Percentiles rank a stretch among this genome's conserved stretches.
Evolutionary conservation across 768 basidiomycete species (phyloP).

Genomic region (Lentinula edodes): DNA sequence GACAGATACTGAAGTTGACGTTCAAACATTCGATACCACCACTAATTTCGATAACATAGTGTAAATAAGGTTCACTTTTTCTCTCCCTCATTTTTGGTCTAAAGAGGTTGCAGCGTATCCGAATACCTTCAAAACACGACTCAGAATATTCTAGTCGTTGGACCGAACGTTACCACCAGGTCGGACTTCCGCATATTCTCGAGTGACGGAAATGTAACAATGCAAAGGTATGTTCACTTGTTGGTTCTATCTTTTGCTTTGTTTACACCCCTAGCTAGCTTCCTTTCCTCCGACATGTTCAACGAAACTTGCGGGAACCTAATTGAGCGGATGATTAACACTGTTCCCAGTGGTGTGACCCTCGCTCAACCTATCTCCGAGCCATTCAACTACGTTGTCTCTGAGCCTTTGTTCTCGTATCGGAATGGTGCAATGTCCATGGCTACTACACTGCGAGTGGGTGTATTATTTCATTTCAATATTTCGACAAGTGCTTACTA

Average conservation of each 20-base stretch:
- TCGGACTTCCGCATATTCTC: slow-evolving; percentile 19
- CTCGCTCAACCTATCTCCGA: slow-evolving; percentile 32
- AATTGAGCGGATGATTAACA: slow-evolving; percentile 41
- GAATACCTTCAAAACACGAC: slow-evolving; percentile 9
- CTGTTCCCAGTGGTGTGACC: slow-evolving; percentile 36
- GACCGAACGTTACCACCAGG: slow-evolving; percentile 12
- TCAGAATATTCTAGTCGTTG: slow-evolving; percentile 13
- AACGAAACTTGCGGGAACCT: slow-evolving; percentile 31
- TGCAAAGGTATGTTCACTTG: slow-evolving; percentile 9
- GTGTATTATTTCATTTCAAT: not conserved
- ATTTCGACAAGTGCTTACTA: no score
- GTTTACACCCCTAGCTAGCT: not conserved
- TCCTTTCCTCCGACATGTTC: slow-evolving; percentile 21
- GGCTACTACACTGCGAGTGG: slow-evolving; percentile 34
- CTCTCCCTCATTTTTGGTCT: not conserved
- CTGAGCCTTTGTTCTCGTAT: slow-evolving; percentile 24
- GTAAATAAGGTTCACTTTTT: not conserved
- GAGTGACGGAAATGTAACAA: slow-evolving; percentile 17
- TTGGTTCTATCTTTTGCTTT: not conserved
- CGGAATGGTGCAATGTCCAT: slow-evolving; percentile 30
- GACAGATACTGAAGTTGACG: not conserved
- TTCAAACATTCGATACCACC: not conserved
- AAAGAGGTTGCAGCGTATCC: slow-evolving; percentile 2
- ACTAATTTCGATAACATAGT: slow-evolving; percentile 3
- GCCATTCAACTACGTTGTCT: slow-evolving; percentile 30